Base-by-base conservation (phyloP, 352 stramenopile species). In the Globisporangium camurandrum region DNA sequence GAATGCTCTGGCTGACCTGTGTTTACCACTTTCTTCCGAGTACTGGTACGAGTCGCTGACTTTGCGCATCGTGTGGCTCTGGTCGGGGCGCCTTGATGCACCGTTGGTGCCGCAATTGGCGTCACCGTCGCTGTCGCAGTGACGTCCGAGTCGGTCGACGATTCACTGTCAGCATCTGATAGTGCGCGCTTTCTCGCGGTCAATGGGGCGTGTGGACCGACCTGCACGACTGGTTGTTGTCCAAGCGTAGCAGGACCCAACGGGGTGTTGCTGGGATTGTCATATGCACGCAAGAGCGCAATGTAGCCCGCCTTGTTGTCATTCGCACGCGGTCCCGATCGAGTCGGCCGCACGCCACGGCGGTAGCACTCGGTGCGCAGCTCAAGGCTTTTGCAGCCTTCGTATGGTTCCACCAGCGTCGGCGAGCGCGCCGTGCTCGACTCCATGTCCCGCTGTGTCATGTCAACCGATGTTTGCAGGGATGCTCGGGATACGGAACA, bases 221-320 rank as follows among this genome's bases (percentile, higher is more conserved):
- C 16, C 19, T 1, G 20, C 19, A n/a, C 20, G 30, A 12, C 12
- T 10, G 16, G 22, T 58, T 30, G 14, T 19, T 39, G 16, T 5
- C 11, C n/a, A n/a, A 14, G 42, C 9, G 11, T 56, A 30, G 17
- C n/a, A n/a, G n/a, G n/a, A n/a, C n/a, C 20, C 28, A 41, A 37
- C 30, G 51, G 43, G 49, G 34, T 55, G 20, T 19, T 28, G 33
- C n/a, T n/a, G n/a, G n/a, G n/a, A n/a, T 19, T 37, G 30, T 58
- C 49, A 22, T 49, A 41, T 28, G 50, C 36, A 23, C 56, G 56
- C 31, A 63, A 30, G 2, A 63, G 51, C 45, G 30, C 26, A 31
- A 63, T 22, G 51, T 63, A 63, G 12, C 56, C 56, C 4, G 45
- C 51, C 40, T 63, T 63, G 30, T 63, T 63, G 36, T 63, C 56